Base-by-base conservation (phyloP, 345 rosid species). In the Angophora floribunda region DNA sequence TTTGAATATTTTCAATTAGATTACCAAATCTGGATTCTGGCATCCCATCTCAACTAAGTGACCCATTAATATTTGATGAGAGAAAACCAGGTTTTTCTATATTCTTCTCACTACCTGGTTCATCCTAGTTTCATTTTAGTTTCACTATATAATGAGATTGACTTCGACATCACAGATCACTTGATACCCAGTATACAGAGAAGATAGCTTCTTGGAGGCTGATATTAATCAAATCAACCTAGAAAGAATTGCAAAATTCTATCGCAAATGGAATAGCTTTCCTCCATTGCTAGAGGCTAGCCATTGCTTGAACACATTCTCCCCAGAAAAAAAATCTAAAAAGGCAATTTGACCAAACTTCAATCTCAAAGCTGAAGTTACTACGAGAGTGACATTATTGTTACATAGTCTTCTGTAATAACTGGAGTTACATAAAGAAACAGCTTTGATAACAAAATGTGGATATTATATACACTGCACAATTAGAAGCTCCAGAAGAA, bases 351-450 rank as follows among this genome's bases (percentile, higher is more conserved):
- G 80, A 36, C 47, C 79, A 67, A 70, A 32, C 0, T 0, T 0
- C 45, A 70, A 70, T 70, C 13, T 70, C 80, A 70, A 70, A 9
- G 24, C 47, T 70, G 47, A 70, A 36, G 47, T 70, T 70, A 36
- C 47, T 36, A 70, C 13, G 1, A 36, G 47, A 70, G 82, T 70
- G 82, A 70, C 45, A 67, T 45, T 17, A 67, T 0, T 16, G 45
- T 16, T 32, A 0, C 5, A 0, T 30, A 32, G 75, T 67, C 45
- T 36, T 67, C 80, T 32, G 45, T 0, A 32, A 0, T 67, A 32
- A 67, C 11, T 67, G 45, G 0, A 67, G 80, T 67, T 67, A 67
- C 47, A 36, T 67, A 30, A 65, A 65, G 78, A 65, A 65, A 65
- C 44, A 70, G 49, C 82, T 75, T 75, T 75, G 26, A 9, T 75